Evolutionary conservation across 108 stramenopile genomes (phyloP).

Genomic region (Cyclotella sp.): DNA sequence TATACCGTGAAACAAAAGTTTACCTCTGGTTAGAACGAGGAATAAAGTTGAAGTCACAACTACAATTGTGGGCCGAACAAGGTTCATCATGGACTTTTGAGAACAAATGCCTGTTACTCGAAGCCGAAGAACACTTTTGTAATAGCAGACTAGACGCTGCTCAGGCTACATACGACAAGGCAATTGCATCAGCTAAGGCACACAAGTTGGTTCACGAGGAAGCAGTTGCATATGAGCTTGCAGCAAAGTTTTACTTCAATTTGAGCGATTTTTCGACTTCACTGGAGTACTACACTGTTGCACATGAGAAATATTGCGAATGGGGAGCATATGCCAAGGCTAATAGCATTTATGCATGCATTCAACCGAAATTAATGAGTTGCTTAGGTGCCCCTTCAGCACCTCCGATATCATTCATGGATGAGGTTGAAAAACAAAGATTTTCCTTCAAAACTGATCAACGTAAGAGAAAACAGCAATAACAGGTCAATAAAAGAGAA

Average conservation of each 20-base stretch:
- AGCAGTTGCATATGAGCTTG: background rate
- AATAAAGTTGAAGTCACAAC: background rate
- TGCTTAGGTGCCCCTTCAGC: too few species aligned
- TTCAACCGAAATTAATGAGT: too few species aligned
- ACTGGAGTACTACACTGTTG: background rate
- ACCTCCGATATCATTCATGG: too few species aligned
- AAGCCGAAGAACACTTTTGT: constrained; percentile 26
- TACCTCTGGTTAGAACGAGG: background rate
- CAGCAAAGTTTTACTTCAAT: background rate
- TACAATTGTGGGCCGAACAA: constrained; percentile 6
- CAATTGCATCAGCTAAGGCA: constrained; percentile 12
- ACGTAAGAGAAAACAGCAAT: too few species aligned
- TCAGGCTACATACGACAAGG: constrained; percentile 4
- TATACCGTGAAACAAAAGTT: constrained; percentile 1
- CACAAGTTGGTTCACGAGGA: constrained; percentile 25
- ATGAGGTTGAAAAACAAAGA: too few species aligned
- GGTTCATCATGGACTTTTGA: constrained; percentile 26
- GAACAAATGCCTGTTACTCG: constrained; percentile 17
- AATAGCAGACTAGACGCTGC: constrained; percentile 4
- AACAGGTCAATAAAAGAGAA: too few species aligned
- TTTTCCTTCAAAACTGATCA: too few species aligned
- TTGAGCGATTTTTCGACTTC: background rate
- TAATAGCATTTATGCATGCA: background rate
- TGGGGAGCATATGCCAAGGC: background rate
- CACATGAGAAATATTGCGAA: background rate